Evolutionary conservation across 2,329 filamentous ascomycete genomes (phyloP).

Genomic region (Stagonosporopsis rhizophila): DNA sequence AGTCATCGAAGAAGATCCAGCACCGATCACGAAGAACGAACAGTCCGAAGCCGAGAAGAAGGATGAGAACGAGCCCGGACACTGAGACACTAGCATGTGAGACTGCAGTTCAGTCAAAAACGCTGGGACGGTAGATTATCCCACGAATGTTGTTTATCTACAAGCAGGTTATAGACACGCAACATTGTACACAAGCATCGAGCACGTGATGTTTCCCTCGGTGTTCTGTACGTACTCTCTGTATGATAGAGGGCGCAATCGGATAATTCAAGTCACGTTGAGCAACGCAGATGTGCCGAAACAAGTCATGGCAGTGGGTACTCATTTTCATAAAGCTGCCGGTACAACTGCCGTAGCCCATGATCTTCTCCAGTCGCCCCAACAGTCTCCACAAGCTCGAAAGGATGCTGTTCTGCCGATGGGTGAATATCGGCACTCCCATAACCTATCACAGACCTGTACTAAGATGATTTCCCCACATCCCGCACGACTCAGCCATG

Average conservation of each 20-base stretch:
- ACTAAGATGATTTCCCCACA: slow-evolving; percentile 2
- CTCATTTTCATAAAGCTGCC: slow-evolving; percentile 1
- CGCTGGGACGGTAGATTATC: not conserved
- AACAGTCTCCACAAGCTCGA: slow-evolving; percentile 1
- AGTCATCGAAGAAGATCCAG: slow-evolving; percentile 32
- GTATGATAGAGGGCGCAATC: not conserved
- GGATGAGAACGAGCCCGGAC: not conserved
- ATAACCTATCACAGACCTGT: slow-evolving; percentile 6
- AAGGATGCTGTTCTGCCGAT: slow-evolving; percentile 5
- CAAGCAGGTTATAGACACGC: not conserved
- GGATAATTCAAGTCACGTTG: not conserved
- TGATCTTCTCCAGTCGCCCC: slow-evolving; percentile 6
- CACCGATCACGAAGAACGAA: slow-evolving; percentile 5
- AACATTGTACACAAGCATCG: not conserved
- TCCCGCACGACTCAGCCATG: not conserved
- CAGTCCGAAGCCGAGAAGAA: not conserved
- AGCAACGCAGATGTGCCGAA: not conserved
- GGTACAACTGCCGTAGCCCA: slow-evolving; percentile 15
- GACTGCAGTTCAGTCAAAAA: not conserved
- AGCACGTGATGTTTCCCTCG: not conserved
- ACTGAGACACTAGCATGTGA: not conserved
- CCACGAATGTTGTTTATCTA: not conserved
- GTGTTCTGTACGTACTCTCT: not conserved
- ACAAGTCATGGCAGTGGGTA: not conserved
- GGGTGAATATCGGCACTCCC: slow-evolving; percentile 10